Evolutionary conservation across 2,329 filamentous ascomycete genomes (phyloP), one percentile per base, ranked within the genome.

Genomic region (Aspergillus alliaceus): DNA sequence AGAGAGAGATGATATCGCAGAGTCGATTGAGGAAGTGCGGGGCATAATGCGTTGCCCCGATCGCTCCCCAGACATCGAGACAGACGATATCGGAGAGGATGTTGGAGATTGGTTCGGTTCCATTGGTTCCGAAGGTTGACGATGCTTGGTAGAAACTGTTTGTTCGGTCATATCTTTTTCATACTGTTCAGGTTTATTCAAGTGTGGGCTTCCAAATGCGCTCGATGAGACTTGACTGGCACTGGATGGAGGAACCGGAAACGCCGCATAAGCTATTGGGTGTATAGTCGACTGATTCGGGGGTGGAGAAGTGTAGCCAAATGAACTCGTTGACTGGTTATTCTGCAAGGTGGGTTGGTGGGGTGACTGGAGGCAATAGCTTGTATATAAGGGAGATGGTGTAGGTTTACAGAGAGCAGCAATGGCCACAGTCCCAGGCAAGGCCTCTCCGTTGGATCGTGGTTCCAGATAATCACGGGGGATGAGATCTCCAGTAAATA

Each of bases 1-100:
- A 40, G 90, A 91, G 49, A 90, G 82, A 9, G 86, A 85, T 2
- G 93, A 96, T 47, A 96, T 89, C n/a, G 90, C 90, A 11, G 93
- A 97, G 73, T 98, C 93, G 68, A 96, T 93, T 11, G 93, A 97
- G 3, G 90, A 90, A 55, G 90, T 96, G 67, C 93, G 86, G 55
- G 88, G 85, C 65, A 80, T 76, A 49, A 62, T 61, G 53, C 73
- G 72, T 53, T 72, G 69, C n/a, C 64, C 65, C 51, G 65, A 53
- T 51, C 68, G 70, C 49, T 72, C 68, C 49, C 65, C 67, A 47
- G 65, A 59, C 56, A 64, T 69, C 50, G 67, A 72, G 48, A 68
- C 63, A 27, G 62, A 59, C 9, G 70, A 69, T 54, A 63, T 64
- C 31, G 66, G 62, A 15, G 72, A 69, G 31, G 71, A 70, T n/a